phyloP scores from a whole-genome alignment of 192 early-diverging fungal genomes.

The Podila minutissima region DNA sequence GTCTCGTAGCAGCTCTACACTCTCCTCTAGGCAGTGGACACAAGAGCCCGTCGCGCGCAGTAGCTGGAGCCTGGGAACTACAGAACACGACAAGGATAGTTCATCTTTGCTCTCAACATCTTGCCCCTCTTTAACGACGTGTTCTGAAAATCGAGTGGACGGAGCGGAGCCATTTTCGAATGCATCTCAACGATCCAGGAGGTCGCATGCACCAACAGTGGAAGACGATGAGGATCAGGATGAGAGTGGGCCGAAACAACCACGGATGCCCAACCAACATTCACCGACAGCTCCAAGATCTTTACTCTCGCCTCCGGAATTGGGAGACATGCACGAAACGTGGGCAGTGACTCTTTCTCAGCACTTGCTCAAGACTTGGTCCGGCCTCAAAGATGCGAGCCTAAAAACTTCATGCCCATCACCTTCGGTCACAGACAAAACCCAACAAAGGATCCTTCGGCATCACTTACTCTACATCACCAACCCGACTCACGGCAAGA shows the following conservation, averaged over 20 bases:
- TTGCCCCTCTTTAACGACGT: constrained; percentile 12
- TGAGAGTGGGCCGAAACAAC: too few relatives aligned
- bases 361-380: background rate
- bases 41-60: background rate
- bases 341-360: constrained; percentile 1
- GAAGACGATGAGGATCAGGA: too few relatives aligned
- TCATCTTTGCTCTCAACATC: constrained; percentile 20
- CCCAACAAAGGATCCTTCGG: constrained; percentile 21
- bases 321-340: background rate
- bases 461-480: constrained; percentile 37
- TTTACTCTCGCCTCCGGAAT: background rate
- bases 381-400: background rate
- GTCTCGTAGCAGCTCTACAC: background rate
- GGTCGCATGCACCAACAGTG: too few relatives aligned
- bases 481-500: constrained; percentile 33
- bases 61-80: background rate
- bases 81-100: background rate
- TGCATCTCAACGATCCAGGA: too few relatives aligned
- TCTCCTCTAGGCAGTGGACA: background rate
- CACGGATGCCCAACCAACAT: too few relatives aligned
- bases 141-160: too few relatives aligned
- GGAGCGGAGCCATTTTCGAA: too few relatives aligned
- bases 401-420: background rate
- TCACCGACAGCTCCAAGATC: too few relatives aligned
- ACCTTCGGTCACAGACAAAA: background rate